Conservation (phyloP, 371 early-diverging fungal species). For the Dentiscutata heterogama region DNA sequence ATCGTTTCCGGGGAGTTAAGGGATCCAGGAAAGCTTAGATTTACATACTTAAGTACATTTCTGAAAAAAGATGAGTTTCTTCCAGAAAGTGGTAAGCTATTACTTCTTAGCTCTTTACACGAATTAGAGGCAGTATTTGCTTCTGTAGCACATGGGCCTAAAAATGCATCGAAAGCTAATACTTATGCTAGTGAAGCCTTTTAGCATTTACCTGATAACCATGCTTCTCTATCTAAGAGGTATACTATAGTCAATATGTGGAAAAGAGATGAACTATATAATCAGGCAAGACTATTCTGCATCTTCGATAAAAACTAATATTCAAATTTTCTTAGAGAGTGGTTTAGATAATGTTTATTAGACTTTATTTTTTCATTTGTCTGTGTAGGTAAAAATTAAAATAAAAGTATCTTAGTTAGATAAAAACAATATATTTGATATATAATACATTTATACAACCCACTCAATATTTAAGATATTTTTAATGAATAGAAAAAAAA, state of each 20-base stretch:
- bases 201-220: not conserved
- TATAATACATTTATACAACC: no score
- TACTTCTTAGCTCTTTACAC: not conserved
- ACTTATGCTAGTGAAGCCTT: slow-evolving; percentile 6
- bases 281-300: slow-evolving; percentile 20
- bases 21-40: not conserved
- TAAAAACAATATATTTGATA: no score
- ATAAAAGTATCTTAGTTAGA: no score
- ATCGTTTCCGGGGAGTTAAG: not conserved
- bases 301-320: no score
- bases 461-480: no score
- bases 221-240: not conserved
- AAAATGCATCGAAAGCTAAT: not conserved
- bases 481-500: no score
- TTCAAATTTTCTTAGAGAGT: no score
- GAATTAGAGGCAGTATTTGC: slow-evolving; percentile 28
- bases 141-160: not conserved
- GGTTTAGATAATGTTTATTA: no score
- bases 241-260: slow-evolving; percentile 26
- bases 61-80: not conserved
- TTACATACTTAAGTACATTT: not conserved
- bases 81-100: slow-evolving; percentile 8
- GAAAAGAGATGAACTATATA: not conserved
- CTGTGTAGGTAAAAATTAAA: no score
- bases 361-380: no score